phyloP scores from a whole-genome alignment of 202 grass and related monocot genomes.

The Musa balbisiana region DNA sequence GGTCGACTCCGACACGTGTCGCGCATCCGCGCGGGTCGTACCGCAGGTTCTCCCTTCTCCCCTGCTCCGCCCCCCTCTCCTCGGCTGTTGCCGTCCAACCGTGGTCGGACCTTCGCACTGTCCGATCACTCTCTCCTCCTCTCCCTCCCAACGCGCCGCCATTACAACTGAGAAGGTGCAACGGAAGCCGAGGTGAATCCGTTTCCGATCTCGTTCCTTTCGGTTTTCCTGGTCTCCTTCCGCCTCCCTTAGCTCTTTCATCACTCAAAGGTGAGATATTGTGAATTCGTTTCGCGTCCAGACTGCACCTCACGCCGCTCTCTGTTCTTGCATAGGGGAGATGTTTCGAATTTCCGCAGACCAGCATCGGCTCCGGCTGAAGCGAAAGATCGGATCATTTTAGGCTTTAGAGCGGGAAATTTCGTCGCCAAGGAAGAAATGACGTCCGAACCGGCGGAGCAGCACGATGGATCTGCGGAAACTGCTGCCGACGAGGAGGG shows the following conservation, averaged over 20 bases:
- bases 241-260: neutral
- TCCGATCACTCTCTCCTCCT: constrained; percentile 33
- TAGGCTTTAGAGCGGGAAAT: neutral
- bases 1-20: constrained; percentile 9
- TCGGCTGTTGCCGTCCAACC: constrained; percentile 18
- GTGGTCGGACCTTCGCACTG: constrained; percentile 29
- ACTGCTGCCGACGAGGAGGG: constrained; percentile 11
- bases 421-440: neutral
- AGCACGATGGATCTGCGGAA: neutral
- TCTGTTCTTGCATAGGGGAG: no score
- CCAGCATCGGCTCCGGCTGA: no score
- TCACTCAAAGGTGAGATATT: neutral
- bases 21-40: neutral
- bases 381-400: no score
- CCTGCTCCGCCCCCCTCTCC: neutral
- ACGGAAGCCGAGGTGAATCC: constrained; percentile 3
- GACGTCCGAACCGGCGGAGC: neutral
- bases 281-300: neutral
- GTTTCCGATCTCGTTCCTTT: neutral
- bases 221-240: neutral
- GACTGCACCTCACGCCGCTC: no score
- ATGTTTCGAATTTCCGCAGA: no score
- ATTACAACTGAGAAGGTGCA: constrained; percentile 1
- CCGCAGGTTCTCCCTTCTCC: neutral
- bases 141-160: constrained; percentile 12